Conservation (phyloP, 2,329 filamentous ascomycete species). For the Epichloe aotearoae region DNA sequence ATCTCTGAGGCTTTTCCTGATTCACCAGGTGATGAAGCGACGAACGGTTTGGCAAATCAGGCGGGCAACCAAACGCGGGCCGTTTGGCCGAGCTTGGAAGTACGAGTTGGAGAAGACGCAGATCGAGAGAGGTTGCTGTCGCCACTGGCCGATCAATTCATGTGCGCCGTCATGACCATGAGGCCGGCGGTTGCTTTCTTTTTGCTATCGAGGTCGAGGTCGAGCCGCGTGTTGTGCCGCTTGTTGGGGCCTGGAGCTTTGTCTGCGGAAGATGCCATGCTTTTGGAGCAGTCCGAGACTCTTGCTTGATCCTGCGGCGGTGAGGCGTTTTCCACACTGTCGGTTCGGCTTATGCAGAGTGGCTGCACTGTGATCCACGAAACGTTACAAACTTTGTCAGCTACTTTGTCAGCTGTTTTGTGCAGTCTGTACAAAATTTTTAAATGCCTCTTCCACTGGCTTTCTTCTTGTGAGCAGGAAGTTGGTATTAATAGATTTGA, state of each 20-base stretch:
- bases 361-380: neutral
- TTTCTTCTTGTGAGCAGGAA: too few relatives aligned
- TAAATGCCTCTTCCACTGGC: too few relatives aligned
- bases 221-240: neutral
- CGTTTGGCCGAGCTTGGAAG: neutral
- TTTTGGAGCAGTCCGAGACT: neutral
- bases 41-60: neutral
- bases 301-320: neutral
- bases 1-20: neutral
- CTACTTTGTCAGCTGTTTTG: too few relatives aligned
- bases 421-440: too few relatives aligned
- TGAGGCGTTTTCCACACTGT: neutral
- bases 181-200: neutral
- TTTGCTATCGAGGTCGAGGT: neutral
- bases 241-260: neutral
- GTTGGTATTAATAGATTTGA: too few relatives aligned
- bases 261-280: neutral
- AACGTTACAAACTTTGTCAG: too few relatives aligned
- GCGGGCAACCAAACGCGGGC: neutral
- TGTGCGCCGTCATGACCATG: neutral
- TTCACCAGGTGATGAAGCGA: neutral
- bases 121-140: neutral
- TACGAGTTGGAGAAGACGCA: neutral
- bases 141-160: too few relatives aligned
- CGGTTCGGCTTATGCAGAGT: neutral